Percentiles rank a stretch among this genome's conserved stretches.
Evolutionary conservation across 805 yeast species (phyloP).

Genomic region (Groenewaldozyma tartarivorans): DNA sequence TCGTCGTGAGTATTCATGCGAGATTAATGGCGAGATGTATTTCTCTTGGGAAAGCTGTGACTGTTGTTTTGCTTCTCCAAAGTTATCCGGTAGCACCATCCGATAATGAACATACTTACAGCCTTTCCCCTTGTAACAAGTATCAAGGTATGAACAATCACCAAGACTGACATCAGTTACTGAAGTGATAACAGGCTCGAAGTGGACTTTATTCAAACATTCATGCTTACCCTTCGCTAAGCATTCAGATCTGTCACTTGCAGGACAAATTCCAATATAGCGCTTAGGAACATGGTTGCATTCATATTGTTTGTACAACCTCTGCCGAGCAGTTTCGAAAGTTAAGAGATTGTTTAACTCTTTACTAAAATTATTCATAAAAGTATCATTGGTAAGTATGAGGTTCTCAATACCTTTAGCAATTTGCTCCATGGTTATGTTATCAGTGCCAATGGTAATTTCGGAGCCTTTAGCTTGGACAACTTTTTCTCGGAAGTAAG

Average conservation of each 20-base stretch:
- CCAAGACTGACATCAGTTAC: conserved; percentile 69
- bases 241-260: conserved; percentile 11
- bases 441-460: not conserved
- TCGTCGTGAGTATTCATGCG: too few species aligned
- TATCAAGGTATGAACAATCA: conserved; percentile 88
- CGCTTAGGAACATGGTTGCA: conserved; percentile 4
- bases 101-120: conserved; percentile 77
- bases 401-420: not conserved
- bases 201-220: conserved; percentile 23
- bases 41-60: not conserved
- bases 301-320: conserved; percentile 6
- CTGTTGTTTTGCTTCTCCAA: conserved; percentile 15
- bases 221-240: conserved; percentile 12
- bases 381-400: conserved; percentile 3
- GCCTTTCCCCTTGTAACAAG: conserved; percentile 75
- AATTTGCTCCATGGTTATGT: not conserved
- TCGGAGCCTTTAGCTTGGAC: too few species aligned
- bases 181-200: conserved; percentile 24
- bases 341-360: conserved; percentile 7
- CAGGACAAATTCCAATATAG: conserved; percentile 16
- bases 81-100: conserved; percentile 18
- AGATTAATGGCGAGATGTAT: too few species aligned
- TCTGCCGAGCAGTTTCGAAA: conserved; percentile 9
- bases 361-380: not conserved
- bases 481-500: too few species aligned